Evolutionary conservation across 1,284 basidiomycete genomes (phyloP).

Genomic region (Cerrena zonata): DNA sequence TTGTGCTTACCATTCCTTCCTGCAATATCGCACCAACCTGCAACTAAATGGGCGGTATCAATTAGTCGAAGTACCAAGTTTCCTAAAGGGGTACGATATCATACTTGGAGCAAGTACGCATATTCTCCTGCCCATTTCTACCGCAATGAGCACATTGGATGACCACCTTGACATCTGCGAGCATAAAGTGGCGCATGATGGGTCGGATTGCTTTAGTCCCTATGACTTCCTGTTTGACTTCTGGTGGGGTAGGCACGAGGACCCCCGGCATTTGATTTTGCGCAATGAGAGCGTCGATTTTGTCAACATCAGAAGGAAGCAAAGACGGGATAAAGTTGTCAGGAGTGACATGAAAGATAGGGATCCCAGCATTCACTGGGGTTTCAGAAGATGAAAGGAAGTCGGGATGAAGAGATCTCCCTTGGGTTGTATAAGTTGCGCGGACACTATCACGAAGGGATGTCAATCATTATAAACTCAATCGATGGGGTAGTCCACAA

Average conservation of each 20-base stretch:
- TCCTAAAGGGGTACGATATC: too few relatives aligned
- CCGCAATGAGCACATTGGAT: slow-evolving; percentile 24
- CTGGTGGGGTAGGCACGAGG: slow-evolving; percentile 15
- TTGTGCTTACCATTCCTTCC: slow-evolving; percentile 24
- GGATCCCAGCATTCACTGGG: slow-evolving; percentile 10
- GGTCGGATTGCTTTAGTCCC: slow-evolving; percentile 23
- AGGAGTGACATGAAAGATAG: slow-evolving; percentile 22
- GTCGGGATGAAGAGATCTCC: slow-evolving; percentile 13
- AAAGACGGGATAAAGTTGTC: slow-evolving; percentile 25
- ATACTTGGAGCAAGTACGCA: slow-evolving; percentile 25
- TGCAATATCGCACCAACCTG: slow-evolving; percentile 27
- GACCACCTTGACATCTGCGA: slow-evolving; percentile 17
- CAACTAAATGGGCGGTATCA: too few relatives aligned
- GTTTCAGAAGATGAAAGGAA: slow-evolving; percentile 17
- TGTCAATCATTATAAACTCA: too few relatives aligned
- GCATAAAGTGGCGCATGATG: too few relatives aligned
- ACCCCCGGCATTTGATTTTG: too few relatives aligned
- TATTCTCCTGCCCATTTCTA: slow-evolving; percentile 19
- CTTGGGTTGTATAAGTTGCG: slow-evolving; percentile 22
- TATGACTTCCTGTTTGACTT: slow-evolving; percentile 19
- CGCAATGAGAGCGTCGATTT: slow-evolving; percentile 32
- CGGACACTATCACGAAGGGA: slow-evolving; percentile 26
- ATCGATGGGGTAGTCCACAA: too few relatives aligned
- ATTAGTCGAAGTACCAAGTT: too few relatives aligned
- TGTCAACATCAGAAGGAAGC: slow-evolving; percentile 20